Base-by-base conservation (phyloP, 176 grass and related monocot genomes). In the Eleusine coracana region DNA sequence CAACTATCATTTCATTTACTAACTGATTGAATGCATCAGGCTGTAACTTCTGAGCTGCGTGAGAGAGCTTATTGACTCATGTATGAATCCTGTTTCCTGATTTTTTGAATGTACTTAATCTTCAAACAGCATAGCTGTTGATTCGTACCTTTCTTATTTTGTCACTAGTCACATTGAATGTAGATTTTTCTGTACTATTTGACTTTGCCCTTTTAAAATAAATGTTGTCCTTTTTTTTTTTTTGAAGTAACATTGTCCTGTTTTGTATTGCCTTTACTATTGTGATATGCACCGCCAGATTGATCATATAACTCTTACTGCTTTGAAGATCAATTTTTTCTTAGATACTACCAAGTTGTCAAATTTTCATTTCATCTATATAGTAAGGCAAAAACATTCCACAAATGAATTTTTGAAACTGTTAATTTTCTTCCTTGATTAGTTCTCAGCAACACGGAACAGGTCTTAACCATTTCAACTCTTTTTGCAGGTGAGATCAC, bases 1-100 rank as follows among this genome's bases (percentile, higher is more conserved):
- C n/a, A n/a, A n/a, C n/a, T n/a, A n/a, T 54, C 61, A 40, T 87
- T 59, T 76, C 39, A 78, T 77, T 89, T 80, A 42, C 17, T n/a
- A 58, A 16, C 63, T 50, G 66, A 68, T 82, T 70, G 58, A 78
- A 78, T 78, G 60, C 41, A 68, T 74, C 42, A 10, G 62, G 18
- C 0, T 78, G 21, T 49, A 66, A 68, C 11, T 38, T 66, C 42
- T 38, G 77, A 75, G 56, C 29, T 78, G 56, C 66, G 62, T 72
- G 88, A 51, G 56, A 70, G 78, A 79, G 68, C 49, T 68, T 82
- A 86, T 39, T 17, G n/a, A n/a, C 28, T 28, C 21, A 62, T 62
- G 59, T 28, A 62, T 68, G 78, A 59, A 66, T 59, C 69, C 56
- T 70, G 60, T 21, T 14, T 28, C 63, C 14, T 54, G 11, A 44